A percentile compares a stretch with the other conserved stretches of the same genome.
Conservation (phyloP, 2,329 filamentous ascomycete species). For the Epichloe sp. region DNA sequence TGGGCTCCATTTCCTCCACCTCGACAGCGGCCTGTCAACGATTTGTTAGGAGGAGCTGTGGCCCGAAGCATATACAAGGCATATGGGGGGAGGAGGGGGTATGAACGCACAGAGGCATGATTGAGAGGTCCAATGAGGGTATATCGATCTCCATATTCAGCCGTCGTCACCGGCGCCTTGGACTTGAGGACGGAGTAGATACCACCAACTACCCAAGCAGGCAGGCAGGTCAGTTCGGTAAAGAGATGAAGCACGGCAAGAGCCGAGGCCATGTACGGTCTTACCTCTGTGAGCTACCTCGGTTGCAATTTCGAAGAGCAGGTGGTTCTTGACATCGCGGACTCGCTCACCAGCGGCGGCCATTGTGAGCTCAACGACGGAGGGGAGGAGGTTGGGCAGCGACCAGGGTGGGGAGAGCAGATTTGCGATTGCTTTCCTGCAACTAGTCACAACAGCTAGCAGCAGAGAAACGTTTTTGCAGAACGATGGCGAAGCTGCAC, state of each 20-base stretch:
- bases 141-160: conserved; percentile 96
- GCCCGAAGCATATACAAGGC: conserved; percentile 1
- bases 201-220: conserved; percentile 57
- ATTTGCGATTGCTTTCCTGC: not conserved
- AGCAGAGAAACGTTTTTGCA: not conserved
- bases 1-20: conserved; percentile 84
- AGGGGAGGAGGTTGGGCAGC: not conserved
- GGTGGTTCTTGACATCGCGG: conserved; percentile 82
- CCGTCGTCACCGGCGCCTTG: conserved; percentile 92
- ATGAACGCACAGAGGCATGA: conserved; percentile 59
- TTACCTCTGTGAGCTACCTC: conserved; percentile 93
- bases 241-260: not conserved
- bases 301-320: conserved; percentile 92
- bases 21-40: conserved; percentile 76
- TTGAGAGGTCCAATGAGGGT: conserved; percentile 92
- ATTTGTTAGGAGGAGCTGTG: conserved; percentile 2
- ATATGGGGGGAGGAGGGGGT: not conserved
- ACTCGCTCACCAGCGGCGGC: conserved; percentile 31
- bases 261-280: conserved; percentile 11
- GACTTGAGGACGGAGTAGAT: conserved; percentile 99
- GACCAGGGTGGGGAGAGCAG: not conserved
- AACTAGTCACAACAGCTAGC: conserved; percentile 1
- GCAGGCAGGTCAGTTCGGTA: not conserved
- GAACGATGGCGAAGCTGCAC: not conserved
- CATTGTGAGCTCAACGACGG: conserved; percentile 22